Evolutionary conservation across 176 grass and related monocot genomes (phyloP), one percentile per base, ranked within the genome.

Genomic region (Oryza punctata): DNA sequence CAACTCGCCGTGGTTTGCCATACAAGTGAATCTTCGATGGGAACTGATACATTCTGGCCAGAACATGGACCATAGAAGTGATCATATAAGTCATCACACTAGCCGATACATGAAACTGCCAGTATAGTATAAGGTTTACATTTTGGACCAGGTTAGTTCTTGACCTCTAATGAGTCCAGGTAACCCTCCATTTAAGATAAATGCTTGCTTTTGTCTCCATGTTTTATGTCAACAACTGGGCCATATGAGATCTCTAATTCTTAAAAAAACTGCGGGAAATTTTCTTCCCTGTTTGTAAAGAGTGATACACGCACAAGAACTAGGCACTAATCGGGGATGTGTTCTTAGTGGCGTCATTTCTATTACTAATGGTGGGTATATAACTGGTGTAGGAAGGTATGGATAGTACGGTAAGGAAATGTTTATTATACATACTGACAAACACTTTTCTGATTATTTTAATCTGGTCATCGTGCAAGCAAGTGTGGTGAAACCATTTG

Each of bases 11-110:
- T 37, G 2, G 49, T 12, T 65, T 46, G 49, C 65, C 41, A 26
- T 67, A 19, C n/a, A 4, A 83, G 1, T 70, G 70, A 88, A 69
- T 84, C 12, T 43, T 67, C 59, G 26, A 60, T 80, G 60, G 27
- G 23, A 28, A 65, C 6, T 49, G 54, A 37, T 15, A 67, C 37
- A 69, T 37, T 8, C 54, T 77, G 27, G 16, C 69, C 61, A 49
- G 4, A 69, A 47, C 35, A 82, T 64, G 18, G 26, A 19, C 37
- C 29, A 63, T 37, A 44, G 15, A 32, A 60, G 37, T 74, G 60
- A 35, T 59, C 25, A 41, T 16, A 80, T 33, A 3, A 28, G 24
- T 35, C 10, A 21, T 24, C 45, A 25, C 26, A 33, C 37, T 73
- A 14, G 57, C 26, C 43, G 41, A 40, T 78, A 33, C 25, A 18